phyloP scores from a whole-genome alignment of 1,284 basidiomycete genomes.

The Ganoderma meredithae region DNA sequence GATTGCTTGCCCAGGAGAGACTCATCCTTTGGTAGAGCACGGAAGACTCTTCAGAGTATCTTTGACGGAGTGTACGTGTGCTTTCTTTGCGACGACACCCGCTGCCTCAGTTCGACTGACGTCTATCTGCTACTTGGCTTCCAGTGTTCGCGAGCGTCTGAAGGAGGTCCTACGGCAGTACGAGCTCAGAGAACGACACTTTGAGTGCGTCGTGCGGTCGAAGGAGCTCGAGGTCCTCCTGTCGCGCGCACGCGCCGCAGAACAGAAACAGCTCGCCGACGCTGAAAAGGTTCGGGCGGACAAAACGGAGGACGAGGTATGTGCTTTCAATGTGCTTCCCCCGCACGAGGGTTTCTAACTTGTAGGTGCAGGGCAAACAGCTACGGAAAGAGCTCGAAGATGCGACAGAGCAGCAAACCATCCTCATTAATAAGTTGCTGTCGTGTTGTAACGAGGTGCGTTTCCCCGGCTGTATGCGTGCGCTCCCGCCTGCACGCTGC shows the following conservation, averaged over 20 bases:
- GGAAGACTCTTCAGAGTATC: slow-evolving; percentile 75
- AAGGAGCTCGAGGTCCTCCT: slow-evolving; percentile 87
- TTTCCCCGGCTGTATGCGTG: slow-evolving; percentile 52
- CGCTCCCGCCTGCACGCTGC: background rate
- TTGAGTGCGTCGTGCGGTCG: slow-evolving; percentile 86
- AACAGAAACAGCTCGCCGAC: slow-evolving; percentile 81
- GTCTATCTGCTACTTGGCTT: slow-evolving; percentile 16
- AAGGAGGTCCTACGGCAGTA: slow-evolving; percentile 86
- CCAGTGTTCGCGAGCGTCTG: slow-evolving; percentile 79
- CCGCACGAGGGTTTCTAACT: slow-evolving; percentile 16
- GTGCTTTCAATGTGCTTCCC: slow-evolving; percentile 34
- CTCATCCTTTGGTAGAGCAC: slow-evolving; percentile 55
- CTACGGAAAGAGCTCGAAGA: slow-evolving; percentile 78
- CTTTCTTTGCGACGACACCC: background rate
- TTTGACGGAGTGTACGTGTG: slow-evolving; percentile 80
- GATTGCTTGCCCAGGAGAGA: background rate
- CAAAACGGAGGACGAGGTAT: slow-evolving; percentile 75
- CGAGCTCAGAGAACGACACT: slow-evolving; percentile 85
- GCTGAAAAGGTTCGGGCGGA: slow-evolving; percentile 72
- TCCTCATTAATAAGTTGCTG: slow-evolving; percentile 81
- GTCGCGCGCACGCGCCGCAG: slow-evolving; percentile 82
- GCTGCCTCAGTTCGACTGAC: background rate
- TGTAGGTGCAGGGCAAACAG: slow-evolving; percentile 57
- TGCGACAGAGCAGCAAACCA: slow-evolving; percentile 73
- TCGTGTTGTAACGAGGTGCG: slow-evolving; percentile 85